Evolutionary conservation across 2,329 filamentous ascomycete genomes (phyloP).

Genomic region (Chaetothyriales sp.): DNA sequence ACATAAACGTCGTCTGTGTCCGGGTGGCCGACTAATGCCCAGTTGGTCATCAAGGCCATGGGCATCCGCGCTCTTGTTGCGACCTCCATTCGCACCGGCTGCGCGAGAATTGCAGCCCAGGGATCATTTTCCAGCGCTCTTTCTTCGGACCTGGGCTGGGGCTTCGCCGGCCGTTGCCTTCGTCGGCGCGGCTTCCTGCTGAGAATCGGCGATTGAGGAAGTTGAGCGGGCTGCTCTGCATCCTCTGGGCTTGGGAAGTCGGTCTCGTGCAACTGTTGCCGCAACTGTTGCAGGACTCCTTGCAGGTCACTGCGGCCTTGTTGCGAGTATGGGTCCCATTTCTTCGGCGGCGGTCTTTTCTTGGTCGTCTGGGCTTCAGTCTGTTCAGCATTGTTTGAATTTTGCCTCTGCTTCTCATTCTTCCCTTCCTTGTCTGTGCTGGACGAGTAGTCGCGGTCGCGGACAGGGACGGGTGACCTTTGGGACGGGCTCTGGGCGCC

Average conservation of each 20-base stretch:
- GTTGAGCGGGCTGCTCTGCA: neutral
- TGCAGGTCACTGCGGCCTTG: neutral
- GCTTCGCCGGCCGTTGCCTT: conserved; percentile 1
- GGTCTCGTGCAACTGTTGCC: neutral
- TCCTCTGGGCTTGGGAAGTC: neutral
- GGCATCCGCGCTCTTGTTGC: conserved; percentile 12
- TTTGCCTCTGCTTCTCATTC: too few species aligned
- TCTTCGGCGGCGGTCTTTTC: neutral
- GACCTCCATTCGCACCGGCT: conserved; percentile 9
- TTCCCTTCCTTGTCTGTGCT: neutral
- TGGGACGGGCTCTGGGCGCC: neutral
- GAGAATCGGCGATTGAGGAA: conserved; percentile 8
- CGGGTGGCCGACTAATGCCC: conserved; percentile 8
- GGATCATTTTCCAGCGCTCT: conserved; percentile 10
- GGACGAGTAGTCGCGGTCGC: neutral
- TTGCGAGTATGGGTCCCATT: neutral
- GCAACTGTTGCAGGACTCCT: too few species aligned
- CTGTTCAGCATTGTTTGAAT: neutral
- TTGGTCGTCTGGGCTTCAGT: neutral
- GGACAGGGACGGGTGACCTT: neutral
- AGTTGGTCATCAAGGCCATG: conserved; percentile 6
- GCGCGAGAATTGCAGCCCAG: conserved; percentile 14
- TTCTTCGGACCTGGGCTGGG: conserved; percentile 5
- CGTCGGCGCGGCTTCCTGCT: neutral
- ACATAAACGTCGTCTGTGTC: conserved; percentile 7